phyloP scores from a whole-genome alignment of 441 rosid species.

The Euphorbia corollata region DNA sequence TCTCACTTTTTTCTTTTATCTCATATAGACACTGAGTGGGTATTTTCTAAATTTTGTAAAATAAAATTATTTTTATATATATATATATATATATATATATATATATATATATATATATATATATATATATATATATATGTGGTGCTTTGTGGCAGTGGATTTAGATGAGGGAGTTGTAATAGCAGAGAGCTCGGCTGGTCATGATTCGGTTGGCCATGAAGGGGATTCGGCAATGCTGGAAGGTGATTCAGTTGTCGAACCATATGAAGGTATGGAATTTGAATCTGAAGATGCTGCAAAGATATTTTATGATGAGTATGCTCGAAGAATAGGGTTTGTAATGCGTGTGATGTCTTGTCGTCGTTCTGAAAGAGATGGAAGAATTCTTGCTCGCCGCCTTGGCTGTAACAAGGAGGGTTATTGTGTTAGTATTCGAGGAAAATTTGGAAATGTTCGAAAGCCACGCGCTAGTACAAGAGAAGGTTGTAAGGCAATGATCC shows the following conservation, averaged over 20 bases:
- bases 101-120: no score
- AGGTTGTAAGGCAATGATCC: constrained; percentile 93
- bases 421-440: constrained; percentile 84
- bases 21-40: no score
- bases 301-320: constrained; percentile 79
- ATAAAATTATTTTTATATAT: no score
- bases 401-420: constrained; percentile 95
- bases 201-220: constrained; percentile 24
- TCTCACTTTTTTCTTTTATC: no score
- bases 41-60: no score
- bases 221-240: constrained; percentile 26
- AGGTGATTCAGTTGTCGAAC: constrained; percentile 42
- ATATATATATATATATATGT: background rate
- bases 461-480: constrained; percentile 88
- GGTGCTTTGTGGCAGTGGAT: constrained; percentile 40
- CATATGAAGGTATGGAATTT: constrained; percentile 57
- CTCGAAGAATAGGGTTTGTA: constrained; percentile 69
- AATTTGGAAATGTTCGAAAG: constrained; percentile 73
- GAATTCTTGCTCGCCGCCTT: constrained; percentile 82
- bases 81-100: no score
- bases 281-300: constrained; percentile 65
- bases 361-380: constrained; percentile 82
- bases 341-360: constrained; percentile 91
- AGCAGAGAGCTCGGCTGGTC: constrained; percentile 37
- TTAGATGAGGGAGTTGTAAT: constrained; percentile 37